A percentile compares a stretch with the other conserved stretches of the same genome.
Conservation (phyloP, 2,329 filamentous ascomycete species). For the Alternaria viburni region DNA sequence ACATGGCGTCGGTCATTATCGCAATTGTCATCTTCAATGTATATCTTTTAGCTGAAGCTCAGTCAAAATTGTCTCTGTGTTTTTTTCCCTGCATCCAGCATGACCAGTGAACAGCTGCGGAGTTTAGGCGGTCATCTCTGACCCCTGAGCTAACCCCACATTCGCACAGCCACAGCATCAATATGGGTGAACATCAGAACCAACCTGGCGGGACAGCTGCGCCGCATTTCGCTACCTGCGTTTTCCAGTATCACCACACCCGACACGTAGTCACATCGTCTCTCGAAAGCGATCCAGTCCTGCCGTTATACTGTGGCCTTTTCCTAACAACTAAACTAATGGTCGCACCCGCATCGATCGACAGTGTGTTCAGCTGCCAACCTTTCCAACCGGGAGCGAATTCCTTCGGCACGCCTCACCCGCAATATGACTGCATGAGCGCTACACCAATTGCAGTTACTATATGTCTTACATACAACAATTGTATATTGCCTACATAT, state of each 20-base stretch:
- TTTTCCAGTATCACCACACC: neutral
- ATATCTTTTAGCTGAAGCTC: slow-evolving; percentile 7
- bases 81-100: neutral
- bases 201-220: neutral
- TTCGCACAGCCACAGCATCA: slow-evolving; percentile 14
- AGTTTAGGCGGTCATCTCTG: slow-evolving; percentile 3
- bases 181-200: slow-evolving; percentile 4
- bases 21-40: slow-evolving; percentile 5
- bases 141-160: neutral
- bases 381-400: neutral
- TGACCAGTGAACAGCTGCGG: neutral
- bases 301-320: neutral
- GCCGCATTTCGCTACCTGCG: neutral
- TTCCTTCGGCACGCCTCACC: slow-evolving; percentile 11
- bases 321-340: neutral
- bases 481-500: slow-evolving; percentile 16
- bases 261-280: neutral
- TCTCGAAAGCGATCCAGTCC: neutral
- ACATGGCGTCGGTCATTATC: neutral
- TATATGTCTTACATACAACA: neutral
- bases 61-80: neutral
- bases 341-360: neutral
- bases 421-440: slow-evolving; percentile 9
- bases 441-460: slow-evolving; percentile 1
- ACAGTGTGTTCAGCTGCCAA: neutral